Conservation (phyloP, 495 filamentous ascomycete genomes). For the Letharia columbiana region DNA sequence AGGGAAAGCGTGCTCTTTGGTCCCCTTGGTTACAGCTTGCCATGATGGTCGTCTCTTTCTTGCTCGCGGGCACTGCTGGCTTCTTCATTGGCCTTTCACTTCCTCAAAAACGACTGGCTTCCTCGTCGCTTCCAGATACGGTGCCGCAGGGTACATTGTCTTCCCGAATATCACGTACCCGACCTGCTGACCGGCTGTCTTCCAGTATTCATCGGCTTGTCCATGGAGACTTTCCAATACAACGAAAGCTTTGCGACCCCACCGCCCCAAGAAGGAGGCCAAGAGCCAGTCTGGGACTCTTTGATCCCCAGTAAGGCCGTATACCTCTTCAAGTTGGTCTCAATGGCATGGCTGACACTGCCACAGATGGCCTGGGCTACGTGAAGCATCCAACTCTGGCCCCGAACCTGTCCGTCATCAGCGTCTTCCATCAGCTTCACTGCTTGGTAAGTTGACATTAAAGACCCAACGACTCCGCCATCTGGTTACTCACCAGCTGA, state of each 20-base stretch:
- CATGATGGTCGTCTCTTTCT: not conserved
- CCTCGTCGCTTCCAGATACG: not conserved
- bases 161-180: not conserved
- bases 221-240: constrained; percentile 3
- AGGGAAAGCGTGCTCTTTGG: not conserved
- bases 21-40: not conserved
- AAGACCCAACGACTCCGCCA: too few relatives aligned
- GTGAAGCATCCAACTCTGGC: constrained; percentile 14
- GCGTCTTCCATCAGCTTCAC: constrained; percentile 25
- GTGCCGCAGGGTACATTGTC: not conserved
- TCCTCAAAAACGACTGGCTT: not conserved
- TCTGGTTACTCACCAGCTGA: not conserved
- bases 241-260: constrained; percentile 13
- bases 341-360: not conserved
- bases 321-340: not conserved
- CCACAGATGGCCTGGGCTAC: constrained; percentile 25
- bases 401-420: constrained; percentile 18
- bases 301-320: constrained; percentile 24
- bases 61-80: not conserved
- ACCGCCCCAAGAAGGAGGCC: constrained; percentile 5
- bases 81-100: not conserved
- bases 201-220: not conserved
- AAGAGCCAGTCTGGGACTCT: constrained; percentile 25
- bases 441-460: constrained; percentile 17
- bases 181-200: not conserved